phyloP scores from a whole-genome alignment of 345 rosid genomes.

The Gossypium sturtianum region DNA sequence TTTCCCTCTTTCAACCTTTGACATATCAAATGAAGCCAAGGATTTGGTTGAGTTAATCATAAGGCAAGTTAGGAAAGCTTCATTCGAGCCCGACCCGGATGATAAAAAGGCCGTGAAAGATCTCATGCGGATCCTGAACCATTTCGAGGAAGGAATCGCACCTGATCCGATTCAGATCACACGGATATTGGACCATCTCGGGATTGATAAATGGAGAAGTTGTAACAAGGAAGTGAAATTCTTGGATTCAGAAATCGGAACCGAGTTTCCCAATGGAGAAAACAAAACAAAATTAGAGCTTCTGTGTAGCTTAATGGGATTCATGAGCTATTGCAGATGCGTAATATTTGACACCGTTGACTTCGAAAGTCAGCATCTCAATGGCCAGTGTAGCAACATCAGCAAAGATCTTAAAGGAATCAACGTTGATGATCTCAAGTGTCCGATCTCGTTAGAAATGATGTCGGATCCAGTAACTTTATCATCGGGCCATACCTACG shows the following conservation, averaged over 20 bases:
- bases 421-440: slow-evolving; percentile 56
- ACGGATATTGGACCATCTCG: slow-evolving; percentile 43
- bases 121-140: slow-evolving; percentile 34
- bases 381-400: background rate
- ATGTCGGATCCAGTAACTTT: slow-evolving; percentile 68
- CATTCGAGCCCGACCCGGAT: slow-evolving; percentile 35
- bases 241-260: slow-evolving; percentile 43
- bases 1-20: slow-evolving; percentile 38
- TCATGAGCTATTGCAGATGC: slow-evolving; percentile 56
- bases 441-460: slow-evolving; percentile 69
- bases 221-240: slow-evolving; percentile 53
- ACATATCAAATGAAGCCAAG: slow-evolving; percentile 41
- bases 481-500: slow-evolving; percentile 66
- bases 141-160: slow-evolving; percentile 39
- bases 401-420: slow-evolving; percentile 22
- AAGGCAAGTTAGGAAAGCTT: slow-evolving; percentile 49
- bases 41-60: slow-evolving; percentile 41
- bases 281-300: slow-evolving; percentile 26
- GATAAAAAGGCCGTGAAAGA: slow-evolving; percentile 34
- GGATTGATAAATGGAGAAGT: slow-evolving; percentile 55
- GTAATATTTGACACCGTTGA: slow-evolving; percentile 42
- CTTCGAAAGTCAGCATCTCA: slow-evolving; percentile 9
- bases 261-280: slow-evolving; percentile 25
- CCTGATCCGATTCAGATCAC: slow-evolving; percentile 31
- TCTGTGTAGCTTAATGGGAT: slow-evolving; percentile 49